Evolutionary conservation across 164 flowering plant species (phyloP), one percentile per base, ranked within the genome.

Genomic region (Chloranthus sessilifolius): DNA sequence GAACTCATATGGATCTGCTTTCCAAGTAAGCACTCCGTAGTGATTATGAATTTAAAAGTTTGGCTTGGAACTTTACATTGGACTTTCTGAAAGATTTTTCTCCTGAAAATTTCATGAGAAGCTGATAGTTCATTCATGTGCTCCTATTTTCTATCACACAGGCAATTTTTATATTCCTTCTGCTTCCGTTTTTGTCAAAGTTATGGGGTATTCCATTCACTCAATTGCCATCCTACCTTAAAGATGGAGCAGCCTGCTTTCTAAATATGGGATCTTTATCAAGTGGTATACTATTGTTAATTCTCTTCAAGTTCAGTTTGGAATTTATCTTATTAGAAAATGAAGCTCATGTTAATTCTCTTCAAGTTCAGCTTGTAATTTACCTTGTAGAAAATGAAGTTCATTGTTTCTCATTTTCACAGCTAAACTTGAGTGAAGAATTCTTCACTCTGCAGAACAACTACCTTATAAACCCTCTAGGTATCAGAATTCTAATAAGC

Each of bases 1-100:
- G 16, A 92, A 88, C 70, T 88, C 98, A 33, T 85, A 52, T 55
- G 98, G 96, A 67, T 92, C 98, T 57, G 98, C 89, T 54, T 92
- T 74, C 70, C 98, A 92, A 65, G 98, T 91, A 72, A 66, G 62
- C 26, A 14, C 15, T 38, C 17, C n/a, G 28, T 23, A 26, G 9
- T 43, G 17, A 35, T n/a, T 25, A 43, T 29, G 33, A 31, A 23
- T 30, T 4, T n/a, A 30, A 11, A 16, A n/a, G n/a, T n/a, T n/a
- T n/a, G n/a, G n/a, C n/a, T n/a, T n/a, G n/a, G n/a, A n/a, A n/a
- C n/a, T n/a, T n/a, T n/a, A n/a, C n/a, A n/a, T n/a, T n/a, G n/a
- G n/a, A n/a, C n/a, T n/a, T n/a, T n/a, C n/a, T n/a, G n/a, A n/a
- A n/a, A n/a, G n/a, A n/a, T n/a, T n/a, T n/a, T n/a, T n/a, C n/a